Evolutionary conservation across 768 basidiomycete species (phyloP).

Genomic region (Rubroboletus pulcherrimus): DNA sequence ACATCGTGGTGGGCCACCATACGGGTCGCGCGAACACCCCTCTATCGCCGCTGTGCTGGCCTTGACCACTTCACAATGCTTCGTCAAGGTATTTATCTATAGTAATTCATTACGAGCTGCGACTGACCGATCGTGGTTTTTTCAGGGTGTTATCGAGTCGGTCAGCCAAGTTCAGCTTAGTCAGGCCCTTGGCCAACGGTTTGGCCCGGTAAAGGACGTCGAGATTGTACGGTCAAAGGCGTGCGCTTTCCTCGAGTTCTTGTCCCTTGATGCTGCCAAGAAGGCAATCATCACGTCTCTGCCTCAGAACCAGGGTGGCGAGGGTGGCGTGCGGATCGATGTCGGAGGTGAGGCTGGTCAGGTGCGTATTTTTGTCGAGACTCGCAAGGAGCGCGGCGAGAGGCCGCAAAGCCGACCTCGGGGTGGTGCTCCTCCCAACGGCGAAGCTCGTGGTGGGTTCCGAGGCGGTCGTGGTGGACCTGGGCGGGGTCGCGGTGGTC

Average conservation of each 20-base stretch:
- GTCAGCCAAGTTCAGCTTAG: conserved; percentile 51
- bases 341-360: conserved; percentile 50
- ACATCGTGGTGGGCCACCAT: conserved; percentile 33
- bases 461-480: conserved; percentile 44
- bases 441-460: conserved; percentile 44
- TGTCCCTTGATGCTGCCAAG: conserved; percentile 69
- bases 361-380: conserved; percentile 74
- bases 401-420: conserved; percentile 60
- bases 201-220: conserved; percentile 81
- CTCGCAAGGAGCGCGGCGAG: conserved; percentile 89
- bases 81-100: conserved; percentile 71
- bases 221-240: conserved; percentile 87
- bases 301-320: conserved; percentile 67
- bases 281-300: conserved; percentile 79
- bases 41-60: conserved; percentile 52
- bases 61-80: conserved; percentile 75
- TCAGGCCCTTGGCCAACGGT: conserved; percentile 51
- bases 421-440: conserved; percentile 55
- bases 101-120: background rate
- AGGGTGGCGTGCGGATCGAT: conserved; percentile 83
- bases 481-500: conserved; percentile 41
- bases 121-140: conserved; percentile 1
- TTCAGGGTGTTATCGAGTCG: conserved; percentile 68
- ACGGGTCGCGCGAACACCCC: conserved; percentile 42
- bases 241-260: conserved; percentile 94